These are phyloP conservation scores for Anthracocystis walkeri DNA, from an alignment of 1,284 basidiomycete species.

Conservation along the genomic window DNA sequence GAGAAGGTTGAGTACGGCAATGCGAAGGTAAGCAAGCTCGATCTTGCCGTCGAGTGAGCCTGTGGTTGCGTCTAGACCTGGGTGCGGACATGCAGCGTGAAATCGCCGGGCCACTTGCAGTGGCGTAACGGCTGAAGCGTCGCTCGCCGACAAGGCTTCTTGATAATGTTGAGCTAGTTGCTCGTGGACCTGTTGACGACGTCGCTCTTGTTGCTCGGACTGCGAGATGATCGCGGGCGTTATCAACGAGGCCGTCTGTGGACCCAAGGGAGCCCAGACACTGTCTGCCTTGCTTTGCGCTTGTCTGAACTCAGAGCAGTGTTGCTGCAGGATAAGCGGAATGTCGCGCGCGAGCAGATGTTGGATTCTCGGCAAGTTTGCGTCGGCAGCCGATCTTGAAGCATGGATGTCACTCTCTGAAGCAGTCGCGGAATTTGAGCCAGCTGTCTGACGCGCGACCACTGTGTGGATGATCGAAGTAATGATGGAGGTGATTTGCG, in stretches of 20 bases:
- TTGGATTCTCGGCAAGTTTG: conserved; percentile 26
- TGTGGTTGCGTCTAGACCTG: conserved; percentile 25
- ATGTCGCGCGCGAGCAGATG: conserved; percentile 39
- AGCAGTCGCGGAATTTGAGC: background rate
- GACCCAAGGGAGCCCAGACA: conserved; percentile 36
- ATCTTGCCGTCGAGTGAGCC: conserved; percentile 43
- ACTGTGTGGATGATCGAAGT: conserved; percentile 27
- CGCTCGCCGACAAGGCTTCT: background rate
- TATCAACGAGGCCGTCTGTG: conserved; percentile 1
- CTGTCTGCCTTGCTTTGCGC: conserved; percentile 27
- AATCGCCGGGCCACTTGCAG: conserved; percentile 30
- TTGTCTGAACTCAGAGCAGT: conserved; percentile 37
- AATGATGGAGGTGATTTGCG: conserved; percentile 40
- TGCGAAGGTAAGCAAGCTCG: conserved; percentile 35
- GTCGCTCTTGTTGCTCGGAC: conserved; percentile 12
- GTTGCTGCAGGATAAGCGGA: conserved; percentile 45
- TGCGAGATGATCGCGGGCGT: background rate
- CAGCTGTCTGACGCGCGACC: conserved; percentile 16
- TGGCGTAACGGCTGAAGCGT: conserved; percentile 1
- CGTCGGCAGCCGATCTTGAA: background rate
- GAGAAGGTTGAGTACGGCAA: conserved; percentile 36
- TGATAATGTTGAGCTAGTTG: conserved; percentile 3
- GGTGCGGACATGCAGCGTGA: conserved; percentile 33
- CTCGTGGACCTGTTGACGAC: conserved; percentile 22
- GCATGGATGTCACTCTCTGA: conserved; percentile 25